Conservation (phyloP, 2,329 filamentous ascomycete species). For the Aspergillus clavatus region DNA sequence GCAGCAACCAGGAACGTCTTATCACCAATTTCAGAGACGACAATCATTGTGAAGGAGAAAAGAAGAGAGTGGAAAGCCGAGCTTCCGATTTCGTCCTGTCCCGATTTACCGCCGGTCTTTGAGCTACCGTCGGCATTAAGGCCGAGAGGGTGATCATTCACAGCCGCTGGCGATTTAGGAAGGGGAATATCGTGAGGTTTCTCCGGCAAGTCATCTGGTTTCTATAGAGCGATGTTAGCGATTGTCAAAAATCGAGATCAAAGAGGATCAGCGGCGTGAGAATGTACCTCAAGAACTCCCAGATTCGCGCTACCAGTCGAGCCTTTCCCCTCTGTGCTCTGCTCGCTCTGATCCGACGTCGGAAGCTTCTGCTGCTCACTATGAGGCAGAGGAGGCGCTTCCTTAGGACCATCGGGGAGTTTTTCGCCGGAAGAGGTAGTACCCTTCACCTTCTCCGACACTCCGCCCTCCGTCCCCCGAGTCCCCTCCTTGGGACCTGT, state of each 20-base stretch:
- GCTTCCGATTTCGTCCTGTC: conserved; percentile 54
- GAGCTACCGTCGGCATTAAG: conserved; percentile 28
- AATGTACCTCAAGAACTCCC: conserved; percentile 52
- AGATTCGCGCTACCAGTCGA: conserved; percentile 42
- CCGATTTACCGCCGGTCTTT: conserved; percentile 29
- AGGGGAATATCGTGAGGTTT: conserved; percentile 69
- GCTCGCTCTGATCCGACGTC: conserved; percentile 29
- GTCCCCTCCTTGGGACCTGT: conserved; percentile 75
- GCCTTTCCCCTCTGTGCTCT: conserved; percentile 36
- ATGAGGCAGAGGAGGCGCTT: conserved; percentile 74
- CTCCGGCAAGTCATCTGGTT: conserved; percentile 74
- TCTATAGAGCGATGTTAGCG: conserved; percentile 48
- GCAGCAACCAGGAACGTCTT: conserved; percentile 97
- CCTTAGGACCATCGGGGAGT: conserved; percentile 77
- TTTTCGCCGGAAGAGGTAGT: conserved; percentile 67
- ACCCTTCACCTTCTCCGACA: conserved; percentile 79
- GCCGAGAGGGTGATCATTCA: conserved; percentile 32
- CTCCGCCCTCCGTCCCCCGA: conserved; percentile 81
- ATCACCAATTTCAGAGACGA: conserved; percentile 94
- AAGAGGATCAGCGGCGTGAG: background rate
- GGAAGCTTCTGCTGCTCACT: conserved; percentile 68
- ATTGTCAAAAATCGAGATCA: background rate
- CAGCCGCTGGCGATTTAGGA: conserved; percentile 54
- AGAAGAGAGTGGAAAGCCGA: conserved; percentile 77
- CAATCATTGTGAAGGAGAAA: conserved; percentile 92